phyloP scores from a whole-genome alignment of 1,284 basidiomycete genomes.

The Retiboletus fuscus region DNA sequence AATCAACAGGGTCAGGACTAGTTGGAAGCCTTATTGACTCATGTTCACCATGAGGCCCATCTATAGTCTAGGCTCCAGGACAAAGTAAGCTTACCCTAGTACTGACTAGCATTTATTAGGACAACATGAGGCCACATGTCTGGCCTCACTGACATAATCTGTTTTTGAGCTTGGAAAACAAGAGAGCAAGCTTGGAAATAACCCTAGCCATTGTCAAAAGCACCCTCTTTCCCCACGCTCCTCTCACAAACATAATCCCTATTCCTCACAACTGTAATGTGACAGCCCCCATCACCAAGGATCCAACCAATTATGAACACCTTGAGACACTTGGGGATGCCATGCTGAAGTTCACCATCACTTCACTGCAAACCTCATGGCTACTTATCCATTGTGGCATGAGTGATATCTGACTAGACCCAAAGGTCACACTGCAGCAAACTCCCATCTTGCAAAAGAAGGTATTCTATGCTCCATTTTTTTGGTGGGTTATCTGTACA shows the following conservation, averaged over 20 bases:
- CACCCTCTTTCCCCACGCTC: constrained; percentile 43
- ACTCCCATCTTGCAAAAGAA: constrained; percentile 73
- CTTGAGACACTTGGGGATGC: constrained; percentile 86
- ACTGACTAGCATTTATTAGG: too few relatives aligned
- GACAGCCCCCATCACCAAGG: constrained; percentile 72
- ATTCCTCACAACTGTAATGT: constrained; percentile 65
- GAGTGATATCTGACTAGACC: constrained; percentile 79
- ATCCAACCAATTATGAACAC: constrained; percentile 76
- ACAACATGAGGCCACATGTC: too few relatives aligned
- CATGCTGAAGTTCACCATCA: constrained; percentile 77
- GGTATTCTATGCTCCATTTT: constrained; percentile 63
- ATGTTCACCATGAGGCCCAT: too few relatives aligned
- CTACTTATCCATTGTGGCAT: constrained; percentile 77
- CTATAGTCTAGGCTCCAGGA: too few relatives aligned
- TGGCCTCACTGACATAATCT: too few relatives aligned
- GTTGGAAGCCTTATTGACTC: too few relatives aligned
- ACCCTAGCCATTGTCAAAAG: too few relatives aligned
- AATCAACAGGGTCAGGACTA: too few relatives aligned
- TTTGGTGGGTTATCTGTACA: constrained; percentile 76
- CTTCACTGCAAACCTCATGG: constrained; percentile 75
- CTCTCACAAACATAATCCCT: constrained; percentile 57
- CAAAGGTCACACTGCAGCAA: constrained; percentile 81
- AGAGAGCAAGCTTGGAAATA: too few relatives aligned
- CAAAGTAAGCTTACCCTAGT: too few relatives aligned
- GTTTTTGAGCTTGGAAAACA: too few relatives aligned